phyloP scores from a whole-genome alignment of 306 rosid species.

The Medicago lupulina region DNA sequence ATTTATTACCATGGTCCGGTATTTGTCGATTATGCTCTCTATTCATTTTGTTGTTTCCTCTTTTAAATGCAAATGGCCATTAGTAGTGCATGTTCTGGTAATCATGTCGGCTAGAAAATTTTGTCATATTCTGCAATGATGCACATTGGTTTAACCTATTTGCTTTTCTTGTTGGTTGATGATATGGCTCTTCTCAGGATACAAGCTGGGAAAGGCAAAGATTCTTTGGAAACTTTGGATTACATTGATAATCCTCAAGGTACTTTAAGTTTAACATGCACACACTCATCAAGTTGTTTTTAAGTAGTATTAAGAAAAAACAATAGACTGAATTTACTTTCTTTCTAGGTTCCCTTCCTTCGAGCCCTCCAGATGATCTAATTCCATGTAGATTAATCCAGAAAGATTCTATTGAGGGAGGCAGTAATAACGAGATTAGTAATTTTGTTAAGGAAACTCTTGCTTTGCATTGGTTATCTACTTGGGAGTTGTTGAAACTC shows the following conservation, averaged over 20 bases:
- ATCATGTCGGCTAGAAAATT: background rate
- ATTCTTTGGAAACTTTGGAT: too few relatives aligned
- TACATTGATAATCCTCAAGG: too few relatives aligned
- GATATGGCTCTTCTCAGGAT: too few relatives aligned
- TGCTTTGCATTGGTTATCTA: conserved; percentile 65
- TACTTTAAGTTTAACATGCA: background rate
- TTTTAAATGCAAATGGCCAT: conserved; percentile 21
- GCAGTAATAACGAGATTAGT: conserved; percentile 46
- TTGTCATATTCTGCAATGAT: conserved; percentile 34
- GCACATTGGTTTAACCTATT: too few relatives aligned
- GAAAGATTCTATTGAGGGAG: conserved; percentile 66
- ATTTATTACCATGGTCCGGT: conserved; percentile 24
- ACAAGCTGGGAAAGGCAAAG: too few relatives aligned
- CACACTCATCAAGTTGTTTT: conserved; percentile 16
- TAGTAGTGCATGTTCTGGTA: conserved; percentile 13
- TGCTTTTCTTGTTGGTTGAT: too few relatives aligned
- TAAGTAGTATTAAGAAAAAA: conserved; percentile 20
- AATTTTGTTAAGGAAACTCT: conserved; percentile 72
- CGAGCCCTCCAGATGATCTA: conserved; percentile 76
- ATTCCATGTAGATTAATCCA: conserved; percentile 85
- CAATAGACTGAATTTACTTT: conserved; percentile 48
- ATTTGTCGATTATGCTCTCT: background rate
- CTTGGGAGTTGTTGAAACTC: conserved; percentile 59
- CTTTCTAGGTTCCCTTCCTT: conserved; percentile 70
- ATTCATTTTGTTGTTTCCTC: conserved; percentile 32